These are phyloP conservation scores for Cordyceps tenuipes DNA, from an alignment of 2,329 filamentous ascomycete genomes.

Conservation along the genomic window DNA sequence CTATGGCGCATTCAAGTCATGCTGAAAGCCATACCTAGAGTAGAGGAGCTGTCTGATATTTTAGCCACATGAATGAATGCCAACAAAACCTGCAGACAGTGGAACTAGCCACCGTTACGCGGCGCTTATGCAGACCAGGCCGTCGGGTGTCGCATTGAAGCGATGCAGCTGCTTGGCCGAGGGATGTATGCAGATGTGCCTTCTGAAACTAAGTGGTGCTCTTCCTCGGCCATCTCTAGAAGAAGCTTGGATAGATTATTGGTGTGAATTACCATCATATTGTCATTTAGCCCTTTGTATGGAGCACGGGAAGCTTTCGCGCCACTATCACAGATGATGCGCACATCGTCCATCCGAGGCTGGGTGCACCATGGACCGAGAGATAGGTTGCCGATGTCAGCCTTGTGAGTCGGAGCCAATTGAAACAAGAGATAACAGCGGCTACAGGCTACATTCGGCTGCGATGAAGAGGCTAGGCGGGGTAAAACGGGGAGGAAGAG, in stretches of 20 bases:
- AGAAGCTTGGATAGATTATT: background rate
- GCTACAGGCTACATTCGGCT: slow-evolving; percentile 2
- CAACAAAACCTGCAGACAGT: background rate
- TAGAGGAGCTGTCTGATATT: background rate
- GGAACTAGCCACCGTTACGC: background rate
- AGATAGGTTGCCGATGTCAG: slow-evolving; percentile 2
- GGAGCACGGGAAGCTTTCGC: background rate
- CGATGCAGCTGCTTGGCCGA: background rate
- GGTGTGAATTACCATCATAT: background rate
- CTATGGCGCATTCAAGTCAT: background rate
- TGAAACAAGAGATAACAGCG: background rate
- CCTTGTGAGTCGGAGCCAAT: background rate
- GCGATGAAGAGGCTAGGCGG: background rate
- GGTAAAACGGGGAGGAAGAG: background rate
- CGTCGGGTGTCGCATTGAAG: slow-evolving; percentile 1
- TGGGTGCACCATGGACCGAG: background rate
- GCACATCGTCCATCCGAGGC: slow-evolving; percentile 4
- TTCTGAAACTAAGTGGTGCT: background rate
- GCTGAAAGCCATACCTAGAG: background rate
- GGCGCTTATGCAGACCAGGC: background rate
- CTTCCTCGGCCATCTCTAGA: background rate
- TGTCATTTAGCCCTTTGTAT: background rate
- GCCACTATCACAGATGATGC: background rate
- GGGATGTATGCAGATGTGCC: background rate
- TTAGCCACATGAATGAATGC: background rate